Base-by-base conservation (phyloP, 2,329 filamentous ascomycete genomes). In the Colletotrichum destructivum region DNA sequence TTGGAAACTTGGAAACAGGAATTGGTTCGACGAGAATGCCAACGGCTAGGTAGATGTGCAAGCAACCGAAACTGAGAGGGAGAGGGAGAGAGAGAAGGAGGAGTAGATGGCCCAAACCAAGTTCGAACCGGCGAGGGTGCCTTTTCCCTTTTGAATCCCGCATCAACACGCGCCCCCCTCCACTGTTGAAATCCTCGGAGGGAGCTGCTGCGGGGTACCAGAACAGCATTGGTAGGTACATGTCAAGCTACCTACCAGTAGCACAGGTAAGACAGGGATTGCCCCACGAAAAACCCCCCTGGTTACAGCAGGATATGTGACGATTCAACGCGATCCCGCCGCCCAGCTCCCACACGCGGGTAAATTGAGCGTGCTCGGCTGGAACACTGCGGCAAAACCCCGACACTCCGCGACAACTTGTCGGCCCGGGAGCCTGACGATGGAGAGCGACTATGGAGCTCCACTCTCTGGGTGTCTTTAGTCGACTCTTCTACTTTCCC, bases 131-230 rank as follows among this genome's bases (percentile, higher is more conserved):
- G 54, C 67, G 57, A 62, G 59, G 63, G 26, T 55, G 42, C 31
- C 38, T 57, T 59, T 47, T 54, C 56, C 44, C 65, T 65, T 71
- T 68, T 62, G 57, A 57, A 69, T 52, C 54, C 46, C 66, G 35
- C 60, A 26, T 60, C 42, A 26, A 46, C 54, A 23, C 51, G 59
- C 60, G 46, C 71, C 64, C 31, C 63, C 61, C 71, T 55, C 64
- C 63, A 49, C 44, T 13, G 38, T 23, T 66, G 55, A 23, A 23
- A 54, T 46, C 26, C 46, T 55, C 65, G 54, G 65, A 63, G 52
- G 65, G 21, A 69, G 65, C 55, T 64, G 66, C 60, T 69, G 69
- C 69, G 69, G 69, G 69, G 69, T 64, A 59, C 66, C 15, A 69
- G 35, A 59, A 57, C 35, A 26, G 59, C 23, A 49, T 42, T 31